A percentile compares a stretch with the other conserved stretches of the same genome.
These are phyloP conservation scores for Abrus precatorius DNA, from an alignment of 306 rosid genomes.

Conservation along the genomic window DNA sequence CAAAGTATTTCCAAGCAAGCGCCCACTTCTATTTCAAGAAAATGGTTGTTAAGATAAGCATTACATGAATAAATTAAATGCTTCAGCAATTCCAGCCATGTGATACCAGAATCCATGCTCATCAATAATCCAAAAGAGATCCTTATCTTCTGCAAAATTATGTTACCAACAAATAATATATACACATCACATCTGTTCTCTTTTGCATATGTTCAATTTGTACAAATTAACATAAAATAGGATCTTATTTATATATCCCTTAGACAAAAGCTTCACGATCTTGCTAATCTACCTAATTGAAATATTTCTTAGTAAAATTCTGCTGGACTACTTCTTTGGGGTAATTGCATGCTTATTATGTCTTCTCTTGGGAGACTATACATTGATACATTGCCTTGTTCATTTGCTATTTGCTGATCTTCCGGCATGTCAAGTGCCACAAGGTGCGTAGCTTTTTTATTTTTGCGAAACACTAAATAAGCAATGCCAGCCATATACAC, in stretches of 20 bases:
- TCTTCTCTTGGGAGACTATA: conserved; percentile 66
- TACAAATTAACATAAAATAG: conserved; percentile 28
- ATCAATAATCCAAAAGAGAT: not conserved
- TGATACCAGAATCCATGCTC: not conserved
- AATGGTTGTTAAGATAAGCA: not conserved
- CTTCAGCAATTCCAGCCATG: not conserved
- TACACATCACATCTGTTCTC: not conserved
- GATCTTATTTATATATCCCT: not conserved
- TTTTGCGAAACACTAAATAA: conserved; percentile 70
- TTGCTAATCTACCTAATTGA: not conserved
- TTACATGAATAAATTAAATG: conserved; percentile 1
- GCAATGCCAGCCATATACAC: conserved; percentile 73
- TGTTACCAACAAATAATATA: not conserved
- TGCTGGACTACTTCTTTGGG: conserved; percentile 56
- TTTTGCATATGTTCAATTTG: not conserved
- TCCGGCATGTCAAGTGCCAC: conserved; percentile 60
- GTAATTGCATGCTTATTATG: conserved; percentile 81
- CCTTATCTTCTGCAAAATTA: not conserved
- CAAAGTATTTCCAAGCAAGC: not conserved
- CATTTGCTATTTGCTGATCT: conserved; percentile 49
- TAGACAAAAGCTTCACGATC: conserved; percentile 23
- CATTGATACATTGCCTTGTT: conserved; percentile 51
- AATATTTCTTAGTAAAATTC: conserved; percentile 52
- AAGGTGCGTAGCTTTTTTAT: conserved; percentile 55
- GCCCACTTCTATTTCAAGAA: not conserved